Percentiles rank a stretch among this genome's conserved stretches.
phyloP scores from a whole-genome alignment of 176 grass and related monocot genomes.

The Zea mays region DNA sequence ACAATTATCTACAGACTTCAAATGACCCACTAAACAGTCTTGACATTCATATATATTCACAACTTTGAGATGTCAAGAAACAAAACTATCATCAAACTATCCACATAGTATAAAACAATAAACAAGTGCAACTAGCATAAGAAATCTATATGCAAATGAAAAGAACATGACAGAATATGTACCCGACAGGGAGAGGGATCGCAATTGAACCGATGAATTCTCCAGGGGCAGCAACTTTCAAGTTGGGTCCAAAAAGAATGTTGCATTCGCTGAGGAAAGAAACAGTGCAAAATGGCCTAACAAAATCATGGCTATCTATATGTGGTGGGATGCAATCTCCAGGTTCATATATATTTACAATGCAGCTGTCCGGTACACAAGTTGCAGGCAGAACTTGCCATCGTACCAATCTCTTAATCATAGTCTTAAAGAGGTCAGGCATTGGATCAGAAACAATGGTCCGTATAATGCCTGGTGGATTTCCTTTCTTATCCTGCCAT shows the following conservation, averaged over 20 bases:
- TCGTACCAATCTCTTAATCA: constrained; percentile 67
- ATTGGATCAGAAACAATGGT: constrained; percentile 65
- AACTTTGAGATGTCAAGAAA: constrained; percentile 15
- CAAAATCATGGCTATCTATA: constrained; percentile 91
- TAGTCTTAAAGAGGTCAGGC: constrained; percentile 62
- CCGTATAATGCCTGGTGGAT: constrained; percentile 80
- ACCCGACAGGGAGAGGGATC: constrained; percentile 79
- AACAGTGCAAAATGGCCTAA: constrained; percentile 82
- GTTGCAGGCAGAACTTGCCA: constrained; percentile 68
- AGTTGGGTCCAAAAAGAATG: constrained; percentile 66
- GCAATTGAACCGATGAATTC: constrained; percentile 52
- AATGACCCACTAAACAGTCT: constrained; percentile 20
- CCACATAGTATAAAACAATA: constrained; percentile 26
- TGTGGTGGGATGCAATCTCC: constrained; percentile 91
- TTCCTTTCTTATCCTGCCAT: constrained; percentile 86
- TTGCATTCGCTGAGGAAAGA: constrained; percentile 84
- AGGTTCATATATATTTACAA: constrained; percentile 85
- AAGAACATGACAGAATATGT: constrained; percentile 25
- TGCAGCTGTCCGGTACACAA: constrained; percentile 84
- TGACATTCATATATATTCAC: constrained; percentile 15
- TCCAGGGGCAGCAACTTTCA: constrained; percentile 55
- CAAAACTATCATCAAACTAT: constrained; percentile 15
- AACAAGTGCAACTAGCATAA: constrained; percentile 1
- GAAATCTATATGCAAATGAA: constrained; percentile 19
- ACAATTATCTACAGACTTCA: constrained; percentile 7